These are phyloP conservation scores for Alternaria sp. DNA, from an alignment of 2,329 filamentous ascomycete genomes.

Conservation along the genomic window DNA sequence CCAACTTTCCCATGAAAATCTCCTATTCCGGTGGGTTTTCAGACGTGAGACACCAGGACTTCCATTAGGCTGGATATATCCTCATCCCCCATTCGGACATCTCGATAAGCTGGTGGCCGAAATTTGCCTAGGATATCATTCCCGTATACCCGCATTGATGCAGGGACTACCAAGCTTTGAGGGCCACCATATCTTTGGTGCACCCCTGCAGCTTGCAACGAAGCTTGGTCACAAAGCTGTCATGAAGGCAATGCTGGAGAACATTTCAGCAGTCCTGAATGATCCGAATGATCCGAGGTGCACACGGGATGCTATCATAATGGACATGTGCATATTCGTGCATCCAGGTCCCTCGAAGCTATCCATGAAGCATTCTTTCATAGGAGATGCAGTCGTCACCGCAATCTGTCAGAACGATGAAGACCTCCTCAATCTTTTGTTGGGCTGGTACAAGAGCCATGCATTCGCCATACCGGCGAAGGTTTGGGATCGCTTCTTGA, in stretches of 20 bases:
- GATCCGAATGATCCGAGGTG: too few species aligned
- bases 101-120: background rate
- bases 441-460: background rate
- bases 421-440: background rate
- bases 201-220: background rate
- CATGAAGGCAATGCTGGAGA: background rate
- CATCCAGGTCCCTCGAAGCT: too few species aligned
- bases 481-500: background rate
- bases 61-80: too few species aligned
- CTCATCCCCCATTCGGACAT: too few species aligned
- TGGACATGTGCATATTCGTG: too few species aligned
- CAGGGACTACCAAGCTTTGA: background rate
- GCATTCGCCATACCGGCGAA: background rate
- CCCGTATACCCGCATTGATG: background rate
- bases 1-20: too few species aligned
- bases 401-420: background rate
- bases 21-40: background rate
- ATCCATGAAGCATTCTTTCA: background rate
- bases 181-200: background rate
- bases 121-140: background rate
- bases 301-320: too few species aligned
- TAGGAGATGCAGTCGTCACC: background rate
- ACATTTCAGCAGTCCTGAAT: background rate
- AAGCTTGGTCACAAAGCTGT: background rate
- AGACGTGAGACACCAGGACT: too few species aligned